A percentile compares a stretch with the other conserved stretches of the same genome.
phyloP scores from a whole-genome alignment of 805 yeast species.

The Candida bentonensis region DNA sequence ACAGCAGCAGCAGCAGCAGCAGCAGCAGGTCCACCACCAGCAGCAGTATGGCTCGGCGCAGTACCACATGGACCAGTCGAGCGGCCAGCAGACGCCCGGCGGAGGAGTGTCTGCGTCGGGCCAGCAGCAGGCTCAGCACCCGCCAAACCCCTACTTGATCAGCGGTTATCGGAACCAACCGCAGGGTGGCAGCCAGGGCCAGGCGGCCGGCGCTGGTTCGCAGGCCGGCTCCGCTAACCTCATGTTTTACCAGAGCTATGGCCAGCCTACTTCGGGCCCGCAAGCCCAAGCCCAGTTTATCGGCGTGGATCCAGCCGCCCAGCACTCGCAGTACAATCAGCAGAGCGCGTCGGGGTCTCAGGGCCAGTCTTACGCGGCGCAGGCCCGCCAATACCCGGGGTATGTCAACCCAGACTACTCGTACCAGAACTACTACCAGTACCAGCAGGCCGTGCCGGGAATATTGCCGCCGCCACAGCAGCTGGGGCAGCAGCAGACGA shows the following conservation, averaged over 20 bases:
- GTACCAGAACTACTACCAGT: background rate
- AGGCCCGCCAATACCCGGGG: background rate
- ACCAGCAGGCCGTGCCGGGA: background rate
- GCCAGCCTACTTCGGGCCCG: background rate
- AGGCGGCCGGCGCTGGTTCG: background rate
- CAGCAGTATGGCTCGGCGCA: background rate
- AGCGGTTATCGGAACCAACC: too few relatives aligned
- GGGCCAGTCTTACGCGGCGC: background rate
- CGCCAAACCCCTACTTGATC: background rate
- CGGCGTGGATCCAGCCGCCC: background rate
- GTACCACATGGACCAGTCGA: background rate
- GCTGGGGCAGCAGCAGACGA: background rate
- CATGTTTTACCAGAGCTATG: background rate
- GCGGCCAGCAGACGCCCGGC: background rate
- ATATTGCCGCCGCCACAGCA: background rate
- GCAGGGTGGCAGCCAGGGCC: background rate
- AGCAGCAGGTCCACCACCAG: background rate
- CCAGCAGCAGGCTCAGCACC: background rate
- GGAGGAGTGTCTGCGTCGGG: too few relatives aligned
- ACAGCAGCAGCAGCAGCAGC: background rate
- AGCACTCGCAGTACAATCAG: background rate
- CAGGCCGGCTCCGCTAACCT: background rate
- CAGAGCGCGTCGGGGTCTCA: background rate
- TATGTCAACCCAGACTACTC: background rate
- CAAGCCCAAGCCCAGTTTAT: background rate